phyloP scores from a whole-genome alignment of 2,329 filamentous ascomycete species.

The Lasiodiplodia gonubiensis region DNA sequence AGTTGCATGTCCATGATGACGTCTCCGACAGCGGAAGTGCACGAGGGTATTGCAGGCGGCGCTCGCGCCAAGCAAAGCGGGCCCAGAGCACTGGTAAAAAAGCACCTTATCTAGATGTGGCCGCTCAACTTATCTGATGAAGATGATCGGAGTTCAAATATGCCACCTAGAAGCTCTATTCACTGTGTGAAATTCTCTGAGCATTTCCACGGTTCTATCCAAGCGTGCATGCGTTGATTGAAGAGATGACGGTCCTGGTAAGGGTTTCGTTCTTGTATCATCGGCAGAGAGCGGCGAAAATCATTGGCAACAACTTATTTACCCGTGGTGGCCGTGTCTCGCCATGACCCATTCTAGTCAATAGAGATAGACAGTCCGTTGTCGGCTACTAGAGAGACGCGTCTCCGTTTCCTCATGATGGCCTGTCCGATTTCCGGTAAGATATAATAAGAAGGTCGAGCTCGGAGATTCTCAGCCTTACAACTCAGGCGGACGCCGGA shows the following conservation, averaged over 20 bases:
- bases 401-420: neutral
- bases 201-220: neutral
- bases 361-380: slow-evolving; percentile 18
- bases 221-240: neutral
- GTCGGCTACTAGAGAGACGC: neutral
- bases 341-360: slow-evolving; percentile 2
- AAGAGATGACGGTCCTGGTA: neutral
- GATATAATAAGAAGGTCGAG: neutral
- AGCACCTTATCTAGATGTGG: neutral
- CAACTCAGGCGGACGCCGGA: slow-evolving; percentile 11
- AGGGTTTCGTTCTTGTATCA: too few species aligned
- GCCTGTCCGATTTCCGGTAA: neutral
- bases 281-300: neutral
- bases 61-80: slow-evolving; percentile 14
- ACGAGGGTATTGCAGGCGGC: slow-evolving; percentile 20
- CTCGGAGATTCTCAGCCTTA: slow-evolving; percentile 1
- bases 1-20: slow-evolving; percentile 24
- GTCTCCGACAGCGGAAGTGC: slow-evolving; percentile 28
- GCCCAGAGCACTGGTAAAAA: slow-evolving; percentile 7
- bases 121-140: neutral
- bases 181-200: neutral
- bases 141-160: neutral
- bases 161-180: neutral
- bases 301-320: neutral
- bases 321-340: neutral